Conservation (phyloP, 192 early-diverging fungal genomes). For the Linnemannia exigua region DNA sequence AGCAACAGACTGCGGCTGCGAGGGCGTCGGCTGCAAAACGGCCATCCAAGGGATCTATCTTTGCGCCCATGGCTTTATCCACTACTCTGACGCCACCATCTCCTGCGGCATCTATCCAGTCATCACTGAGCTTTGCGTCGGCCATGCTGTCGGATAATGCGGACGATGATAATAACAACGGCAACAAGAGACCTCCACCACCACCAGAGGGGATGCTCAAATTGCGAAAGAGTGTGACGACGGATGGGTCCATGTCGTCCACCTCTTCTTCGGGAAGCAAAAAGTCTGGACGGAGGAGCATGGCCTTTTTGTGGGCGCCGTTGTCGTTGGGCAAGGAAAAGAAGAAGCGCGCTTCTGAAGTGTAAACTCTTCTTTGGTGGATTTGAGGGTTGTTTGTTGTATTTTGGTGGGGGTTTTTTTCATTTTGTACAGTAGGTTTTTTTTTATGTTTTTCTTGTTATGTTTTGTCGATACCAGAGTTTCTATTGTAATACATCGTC, state of each 20-base stretch:
- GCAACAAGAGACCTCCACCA: neutral
- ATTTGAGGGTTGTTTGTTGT: neutral
- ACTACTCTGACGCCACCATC: slow-evolving; percentile 9
- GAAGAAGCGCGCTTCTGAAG: neutral
- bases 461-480: slow-evolving; percentile 7
- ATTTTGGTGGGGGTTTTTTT: neutral
- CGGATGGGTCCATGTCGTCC: slow-evolving; percentile 22
- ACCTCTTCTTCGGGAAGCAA: neutral
- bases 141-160: slow-evolving; percentile 15
- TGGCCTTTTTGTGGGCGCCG: slow-evolving; percentile 24
- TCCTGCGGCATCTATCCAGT: slow-evolving; percentile 22
- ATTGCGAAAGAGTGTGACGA: slow-evolving; percentile 42
- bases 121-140: slow-evolving; percentile 37
- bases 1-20: slow-evolving; percentile 11
- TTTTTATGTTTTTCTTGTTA: neutral
- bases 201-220: slow-evolving; percentile 37
- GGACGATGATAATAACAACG: neutral
- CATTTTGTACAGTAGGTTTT: neutral
- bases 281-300: slow-evolving; percentile 15
- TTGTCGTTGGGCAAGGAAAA: slow-evolving; percentile 26
- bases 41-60: neutral
- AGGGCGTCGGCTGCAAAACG: slow-evolving; percentile 33
- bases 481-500: slow-evolving; percentile 1
- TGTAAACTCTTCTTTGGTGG: neutral
- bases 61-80: neutral